Evolutionary conservation across 768 basidiomycete genomes (phyloP).

Genomic region (Asterophora lycoperdoides): DNA sequence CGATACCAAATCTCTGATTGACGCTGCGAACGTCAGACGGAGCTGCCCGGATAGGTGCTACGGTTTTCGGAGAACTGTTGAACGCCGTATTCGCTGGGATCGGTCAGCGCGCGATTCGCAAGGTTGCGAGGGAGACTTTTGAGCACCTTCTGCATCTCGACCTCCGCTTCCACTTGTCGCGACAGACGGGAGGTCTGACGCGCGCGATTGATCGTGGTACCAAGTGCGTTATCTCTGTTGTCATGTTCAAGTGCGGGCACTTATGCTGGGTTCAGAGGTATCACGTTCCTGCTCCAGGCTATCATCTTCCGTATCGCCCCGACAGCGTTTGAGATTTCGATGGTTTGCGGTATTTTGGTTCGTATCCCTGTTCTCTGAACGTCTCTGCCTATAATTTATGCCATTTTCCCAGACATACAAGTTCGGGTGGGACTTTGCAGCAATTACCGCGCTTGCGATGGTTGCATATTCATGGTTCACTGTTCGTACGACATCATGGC

Average conservation of each 20-base stretch:
- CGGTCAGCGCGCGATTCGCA: constrained; percentile 89
- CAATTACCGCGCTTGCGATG: constrained; percentile 80
- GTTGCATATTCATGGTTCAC: constrained; percentile 97
- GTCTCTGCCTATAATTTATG: neutral
- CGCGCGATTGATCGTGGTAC: constrained; percentile 97
- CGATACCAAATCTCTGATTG: neutral
- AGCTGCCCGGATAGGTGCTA: constrained; percentile 82
- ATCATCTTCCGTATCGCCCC: constrained; percentile 94
- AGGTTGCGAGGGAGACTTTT: constrained; percentile 94
- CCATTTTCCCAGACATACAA: constrained; percentile 72
- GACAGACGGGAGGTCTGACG: constrained; percentile 95
- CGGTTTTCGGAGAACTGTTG: constrained; percentile 84
- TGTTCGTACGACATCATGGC: constrained; percentile 92
- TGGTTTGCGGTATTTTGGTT: constrained; percentile 97
- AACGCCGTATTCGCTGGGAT: constrained; percentile 97
- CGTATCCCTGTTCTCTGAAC: constrained; percentile 16
- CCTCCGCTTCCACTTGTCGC: constrained; percentile 84
- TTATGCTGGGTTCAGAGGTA: constrained; percentile 56
- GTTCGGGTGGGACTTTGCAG: constrained; percentile 97
- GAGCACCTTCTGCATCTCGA: constrained; percentile 89
- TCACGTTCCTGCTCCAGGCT: constrained; percentile 90
- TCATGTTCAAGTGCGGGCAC: neutral
- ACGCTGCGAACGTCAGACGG: constrained; percentile 57
- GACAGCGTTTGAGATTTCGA: constrained; percentile 90
- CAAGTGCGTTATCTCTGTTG: constrained; percentile 53